Conservation (phyloP, 23 red algal species). For the Gracilaria vermiculophylla region DNA sequence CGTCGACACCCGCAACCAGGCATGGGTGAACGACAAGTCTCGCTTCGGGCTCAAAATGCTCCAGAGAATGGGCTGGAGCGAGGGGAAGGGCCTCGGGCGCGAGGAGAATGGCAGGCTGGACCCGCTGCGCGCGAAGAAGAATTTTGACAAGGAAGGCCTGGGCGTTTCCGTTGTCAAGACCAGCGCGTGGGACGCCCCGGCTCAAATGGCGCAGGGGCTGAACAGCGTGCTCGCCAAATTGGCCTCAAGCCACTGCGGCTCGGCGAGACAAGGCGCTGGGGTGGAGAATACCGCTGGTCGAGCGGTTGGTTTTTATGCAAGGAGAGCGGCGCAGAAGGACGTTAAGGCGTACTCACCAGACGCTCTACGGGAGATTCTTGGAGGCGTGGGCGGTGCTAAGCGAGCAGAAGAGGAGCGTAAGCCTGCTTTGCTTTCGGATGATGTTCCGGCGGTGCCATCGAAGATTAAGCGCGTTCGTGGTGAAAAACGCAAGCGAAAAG, state of each 20-base stretch:
- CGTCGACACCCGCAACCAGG: slow-evolving; percentile 51
- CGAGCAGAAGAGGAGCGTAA: neutral
- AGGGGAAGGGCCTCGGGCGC: slow-evolving; percentile 78
- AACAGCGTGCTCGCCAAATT: slow-evolving; percentile 48
- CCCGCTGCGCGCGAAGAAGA: slow-evolving; percentile 52
- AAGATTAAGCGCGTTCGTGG: neutral
- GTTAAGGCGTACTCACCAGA: slow-evolving; percentile 49
- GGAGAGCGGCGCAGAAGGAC: slow-evolving; percentile 56
- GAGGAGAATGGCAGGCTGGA: slow-evolving; percentile 51
- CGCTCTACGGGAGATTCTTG: slow-evolving; percentile 69
- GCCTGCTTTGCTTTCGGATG: neutral
- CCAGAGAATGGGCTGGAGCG: slow-evolving; percentile 79
- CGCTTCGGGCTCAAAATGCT: slow-evolving; percentile 65
- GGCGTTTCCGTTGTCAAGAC: slow-evolving; percentile 11
- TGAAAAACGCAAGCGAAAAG: slow-evolving; percentile 41
- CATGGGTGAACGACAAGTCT: slow-evolving; percentile 53
- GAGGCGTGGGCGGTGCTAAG: neutral
- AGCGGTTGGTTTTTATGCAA: slow-evolving; percentile 29
- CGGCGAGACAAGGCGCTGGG: neutral
- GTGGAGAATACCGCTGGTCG: neutral
- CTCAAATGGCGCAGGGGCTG: slow-evolving; percentile 41
- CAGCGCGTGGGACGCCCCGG: slow-evolving; percentile 32
- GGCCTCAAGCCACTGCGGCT: neutral
- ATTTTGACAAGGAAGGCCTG: slow-evolving; percentile 36
- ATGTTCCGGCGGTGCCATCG: too few relatives aligned